These are phyloP conservation scores for Synchytrium microbalum DNA, from an alignment of 371 early-diverging fungal genomes.

Conservation along the genomic window DNA sequence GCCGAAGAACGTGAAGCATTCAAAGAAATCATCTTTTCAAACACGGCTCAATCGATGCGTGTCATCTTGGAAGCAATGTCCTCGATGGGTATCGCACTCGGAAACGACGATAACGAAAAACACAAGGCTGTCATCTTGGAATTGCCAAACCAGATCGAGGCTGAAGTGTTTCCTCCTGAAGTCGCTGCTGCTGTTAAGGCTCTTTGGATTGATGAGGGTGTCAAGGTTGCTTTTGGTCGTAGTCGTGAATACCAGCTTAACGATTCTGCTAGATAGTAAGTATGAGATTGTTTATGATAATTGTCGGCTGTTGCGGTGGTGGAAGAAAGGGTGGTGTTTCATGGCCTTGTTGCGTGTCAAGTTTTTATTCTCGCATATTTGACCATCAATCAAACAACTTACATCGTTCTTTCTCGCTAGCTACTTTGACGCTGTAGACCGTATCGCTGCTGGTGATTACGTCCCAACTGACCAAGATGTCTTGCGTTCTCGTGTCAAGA, in stretches of 20 bases:
- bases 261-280: slow-evolving; percentile 83
- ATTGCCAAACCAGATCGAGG: slow-evolving; percentile 75
- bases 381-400: too few species aligned
- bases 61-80: slow-evolving; percentile 92
- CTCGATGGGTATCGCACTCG: slow-evolving; percentile 60
- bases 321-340: neutral
- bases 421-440: slow-evolving; percentile 89
- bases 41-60: slow-evolving; percentile 90
- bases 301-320: too few species aligned
- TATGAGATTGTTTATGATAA: slow-evolving; percentile 5
- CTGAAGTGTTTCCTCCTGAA: slow-evolving; percentile 66
- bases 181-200: slow-evolving; percentile 64
- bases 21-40: slow-evolving; percentile 89
- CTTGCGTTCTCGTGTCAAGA: slow-evolving; percentile 60
- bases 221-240: slow-evolving; percentile 68
- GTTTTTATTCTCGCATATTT: too few species aligned
- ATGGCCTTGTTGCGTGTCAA: too few species aligned
- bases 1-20: slow-evolving; percentile 77
- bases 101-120: slow-evolving; percentile 50
- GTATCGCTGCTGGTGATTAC: slow-evolving; percentile 70
- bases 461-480: slow-evolving; percentile 85
- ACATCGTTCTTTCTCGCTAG: too few species aligned
- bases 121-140: slow-evolving; percentile 65
- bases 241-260: slow-evolving; percentile 85
- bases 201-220: slow-evolving; percentile 78